Conservation (phyloP, 768 basidiomycete species). For the Lepiota brunneoincarnata region DNA sequence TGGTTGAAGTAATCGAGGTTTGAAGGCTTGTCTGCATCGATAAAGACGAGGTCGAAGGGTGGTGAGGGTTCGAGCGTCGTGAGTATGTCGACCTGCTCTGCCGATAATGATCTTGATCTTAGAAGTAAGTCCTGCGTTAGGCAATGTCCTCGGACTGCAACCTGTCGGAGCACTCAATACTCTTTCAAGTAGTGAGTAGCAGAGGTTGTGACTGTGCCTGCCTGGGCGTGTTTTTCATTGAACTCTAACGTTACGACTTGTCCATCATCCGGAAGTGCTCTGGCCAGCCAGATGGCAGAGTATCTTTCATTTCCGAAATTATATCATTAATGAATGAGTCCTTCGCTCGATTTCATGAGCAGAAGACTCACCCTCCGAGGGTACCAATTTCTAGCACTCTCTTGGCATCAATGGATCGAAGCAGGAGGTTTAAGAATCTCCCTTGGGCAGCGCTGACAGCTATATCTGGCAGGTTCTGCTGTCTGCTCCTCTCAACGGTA, state of each 20-base stretch:
- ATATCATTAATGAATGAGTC: background rate
- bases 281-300: slow-evolving; percentile 43
- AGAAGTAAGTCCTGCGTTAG: slow-evolving; percentile 45
- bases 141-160: slow-evolving; percentile 58
- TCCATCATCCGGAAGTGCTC: slow-evolving; percentile 48
- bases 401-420: slow-evolving; percentile 49
- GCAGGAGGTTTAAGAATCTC: slow-evolving; percentile 54
- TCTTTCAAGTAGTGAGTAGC: background rate
- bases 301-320: slow-evolving; percentile 24
- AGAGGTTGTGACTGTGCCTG: slow-evolving; percentile 13
- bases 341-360: background rate
- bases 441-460: slow-evolving; percentile 54
- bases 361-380: slow-evolving; percentile 50
- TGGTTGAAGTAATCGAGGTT: slow-evolving; percentile 57
- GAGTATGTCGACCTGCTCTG: slow-evolving; percentile 49
- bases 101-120: slow-evolving; percentile 53
- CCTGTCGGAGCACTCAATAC: slow-evolving; percentile 28
- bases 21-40: slow-evolving; percentile 66
- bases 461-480: slow-evolving; percentile 48
- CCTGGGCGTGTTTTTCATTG: slow-evolving; percentile 42
- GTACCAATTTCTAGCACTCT: slow-evolving; percentile 65
- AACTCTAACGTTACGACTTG: slow-evolving; percentile 48
- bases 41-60: slow-evolving; percentile 67
- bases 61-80: slow-evolving; percentile 41
- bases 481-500: slow-evolving; percentile 36